Evolutionary conservation across 1,139 yeast genomes (phyloP), one percentile per base, ranked within the genome.

Genomic region (Lodderomyces jiufengensis): DNA sequence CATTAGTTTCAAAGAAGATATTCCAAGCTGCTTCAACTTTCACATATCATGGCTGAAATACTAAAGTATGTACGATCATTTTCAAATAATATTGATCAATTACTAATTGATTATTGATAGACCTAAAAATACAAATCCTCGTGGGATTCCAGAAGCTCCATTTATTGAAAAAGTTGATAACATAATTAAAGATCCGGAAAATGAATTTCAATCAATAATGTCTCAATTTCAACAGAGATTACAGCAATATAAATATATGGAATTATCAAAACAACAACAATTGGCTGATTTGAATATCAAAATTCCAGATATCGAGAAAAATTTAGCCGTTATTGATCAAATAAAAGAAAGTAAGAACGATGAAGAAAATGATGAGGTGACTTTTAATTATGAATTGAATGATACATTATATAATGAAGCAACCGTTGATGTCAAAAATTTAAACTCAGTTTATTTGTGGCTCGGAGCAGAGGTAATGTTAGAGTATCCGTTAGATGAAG

Each of bases 401-500:
- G 97, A 92, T 51, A 92, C 98, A 0, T 70, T 92, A 34, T 92
- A 80, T 55, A 84, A 97, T 11, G 78, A 79, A 43, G 98, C 98
- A 2, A 71, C 71, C 25, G 71, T 92, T 26, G 77, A 84, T 34
- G 55, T 67, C 14, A 59, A 66, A 26, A 60, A 55, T 24, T 54
- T 67, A 41, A 51, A 68, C 27, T 61, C 71, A 2, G 98, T 92
- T 2, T 79, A 78, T 45, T 70, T 92, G 37, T 92, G 98, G 98
- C 71, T 92, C 14, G 99, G 99, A 9, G 97, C 99, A 1, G 95
- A 90, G 51, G 94, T 92, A 13, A 92, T 92, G 98, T 70, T 94
- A 51, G 98, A 92, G 56, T 92, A 92, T 56, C 90, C 96, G 4
- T 68, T 87, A 25, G 84, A 77, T 31, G 98, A 92, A 56, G 98